Evolutionary conservation across 257 asterid species (phyloP).

Genomic region (Thymus mandschuricus): DNA sequence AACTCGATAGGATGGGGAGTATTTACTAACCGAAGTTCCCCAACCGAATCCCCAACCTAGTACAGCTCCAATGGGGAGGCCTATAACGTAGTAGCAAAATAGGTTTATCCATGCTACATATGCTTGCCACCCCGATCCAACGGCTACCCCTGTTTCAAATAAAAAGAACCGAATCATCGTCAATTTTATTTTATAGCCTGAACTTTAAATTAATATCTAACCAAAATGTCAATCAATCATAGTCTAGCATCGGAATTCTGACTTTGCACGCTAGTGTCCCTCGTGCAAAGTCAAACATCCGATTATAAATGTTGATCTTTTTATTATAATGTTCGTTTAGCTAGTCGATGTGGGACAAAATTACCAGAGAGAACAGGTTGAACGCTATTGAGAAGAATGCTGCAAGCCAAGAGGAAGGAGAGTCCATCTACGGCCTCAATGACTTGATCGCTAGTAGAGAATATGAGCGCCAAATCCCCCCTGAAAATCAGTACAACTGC

Average conservation of each 20-base stretch:
- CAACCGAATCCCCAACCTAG: slow-evolving; percentile 42
- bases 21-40: slow-evolving; percentile 44
- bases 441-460: slow-evolving; percentile 47
- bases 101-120: slow-evolving; percentile 52
- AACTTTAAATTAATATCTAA: too few relatives aligned
- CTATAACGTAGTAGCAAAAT: slow-evolving; percentile 49
- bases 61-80: slow-evolving; percentile 53
- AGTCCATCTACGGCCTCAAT: slow-evolving; percentile 39
- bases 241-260: too few relatives aligned
- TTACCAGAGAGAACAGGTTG: slow-evolving; percentile 67
- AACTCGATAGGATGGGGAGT: too few relatives aligned
- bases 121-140: slow-evolving; percentile 62
- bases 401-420: slow-evolving; percentile 43
- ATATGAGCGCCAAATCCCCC: slow-evolving; percentile 45
- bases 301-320: too few relatives aligned
- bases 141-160: slow-evolving; percentile 48
- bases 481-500: slow-evolving; percentile 37
- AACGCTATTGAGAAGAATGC: slow-evolving; percentile 61
- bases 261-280: too few relatives aligned
- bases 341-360: too few relatives aligned
- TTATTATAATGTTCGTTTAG: too few relatives aligned
- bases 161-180: too few relatives aligned
- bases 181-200: too few relatives aligned
- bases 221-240: too few relatives aligned
- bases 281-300: too few relatives aligned